phyloP scores from a whole-genome alignment of 169 alveolate genomes.

The Neospora caninum region DNA sequence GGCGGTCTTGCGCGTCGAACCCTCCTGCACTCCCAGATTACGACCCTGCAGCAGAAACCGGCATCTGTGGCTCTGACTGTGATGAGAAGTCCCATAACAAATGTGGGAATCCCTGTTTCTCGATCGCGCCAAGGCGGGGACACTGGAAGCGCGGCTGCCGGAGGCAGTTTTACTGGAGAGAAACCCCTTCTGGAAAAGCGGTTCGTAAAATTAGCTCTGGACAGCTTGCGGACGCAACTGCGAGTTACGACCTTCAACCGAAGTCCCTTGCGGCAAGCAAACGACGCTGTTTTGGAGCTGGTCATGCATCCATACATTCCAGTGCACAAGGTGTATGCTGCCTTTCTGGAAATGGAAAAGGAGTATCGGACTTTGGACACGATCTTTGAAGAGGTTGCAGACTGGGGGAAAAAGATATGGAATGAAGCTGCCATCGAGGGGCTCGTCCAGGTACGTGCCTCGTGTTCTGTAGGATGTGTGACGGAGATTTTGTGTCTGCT shows the following conservation, averaged over 20 bases:
- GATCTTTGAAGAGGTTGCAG: background rate
- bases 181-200: conserved; percentile 6
- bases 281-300: conserved; percentile 1
- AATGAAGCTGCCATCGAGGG: conserved; percentile 28
- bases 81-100: background rate
- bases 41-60: background rate
- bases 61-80: background rate
- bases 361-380: background rate
- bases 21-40: background rate
- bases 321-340: background rate
- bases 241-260: conserved; percentile 7
- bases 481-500: too few relatives aligned
- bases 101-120: background rate
- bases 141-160: background rate
- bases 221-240: background rate
- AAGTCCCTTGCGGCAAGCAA: conserved; percentile 36
- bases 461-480: too few relatives aligned
- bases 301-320: conserved; percentile 11
- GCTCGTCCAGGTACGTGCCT: conserved; percentile 18
- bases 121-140: background rate
- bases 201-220: conserved; percentile 3
- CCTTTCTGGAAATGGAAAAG: background rate
- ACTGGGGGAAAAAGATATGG: background rate
- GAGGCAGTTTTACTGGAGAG: background rate
- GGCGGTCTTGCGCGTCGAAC: background rate